Evolutionary conservation across 2,329 filamentous ascomycete species (phyloP).

Genomic region (Thelonectria discophora): DNA sequence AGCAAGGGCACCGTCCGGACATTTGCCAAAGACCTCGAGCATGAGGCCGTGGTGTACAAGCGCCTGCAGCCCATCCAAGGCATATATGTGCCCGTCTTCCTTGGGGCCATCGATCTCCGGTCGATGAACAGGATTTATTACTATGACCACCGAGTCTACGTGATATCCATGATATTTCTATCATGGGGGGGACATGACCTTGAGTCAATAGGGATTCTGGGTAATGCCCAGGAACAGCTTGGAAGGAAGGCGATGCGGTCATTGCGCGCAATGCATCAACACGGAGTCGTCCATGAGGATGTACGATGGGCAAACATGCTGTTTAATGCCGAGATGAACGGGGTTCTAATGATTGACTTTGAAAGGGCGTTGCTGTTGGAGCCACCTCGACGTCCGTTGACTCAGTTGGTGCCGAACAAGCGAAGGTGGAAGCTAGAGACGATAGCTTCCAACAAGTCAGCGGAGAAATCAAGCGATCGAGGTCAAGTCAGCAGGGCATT

Average conservation of each 20-base stretch:
- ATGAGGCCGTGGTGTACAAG: conserved; percentile 49
- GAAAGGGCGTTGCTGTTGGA: conserved; percentile 37
- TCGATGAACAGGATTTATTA: conserved; percentile 45
- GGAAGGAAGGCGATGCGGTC: conserved; percentile 22
- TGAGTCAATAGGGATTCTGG: not conserved
- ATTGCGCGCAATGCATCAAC: conserved; percentile 36
- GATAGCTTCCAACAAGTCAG: not conserved
- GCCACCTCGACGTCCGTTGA: conserved; percentile 29
- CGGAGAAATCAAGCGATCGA: not conserved
- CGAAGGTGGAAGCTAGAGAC: conserved; percentile 1
- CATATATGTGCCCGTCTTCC: conserved; percentile 47
- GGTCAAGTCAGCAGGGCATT: not conserved
- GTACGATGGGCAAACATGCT: conserved; percentile 41
- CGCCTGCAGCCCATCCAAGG: conserved; percentile 48
- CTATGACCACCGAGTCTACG: conserved; percentile 44
- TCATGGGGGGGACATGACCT: conserved; percentile 45
- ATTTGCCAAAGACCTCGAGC: conserved; percentile 46
- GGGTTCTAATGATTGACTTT: conserved; percentile 47
- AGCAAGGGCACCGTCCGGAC: conserved; percentile 50
- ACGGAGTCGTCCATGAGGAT: conserved; percentile 42
- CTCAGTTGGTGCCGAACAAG: conserved; percentile 40
- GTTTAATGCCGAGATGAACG: conserved; percentile 33
- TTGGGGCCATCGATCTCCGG: conserved; percentile 46
- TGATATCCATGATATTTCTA: conserved; percentile 47
- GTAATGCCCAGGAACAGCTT: conserved; percentile 10